Evolutionary conservation across 371 early-diverging fungal species (phyloP).

Genomic region (Mucor irregularis): DNA sequence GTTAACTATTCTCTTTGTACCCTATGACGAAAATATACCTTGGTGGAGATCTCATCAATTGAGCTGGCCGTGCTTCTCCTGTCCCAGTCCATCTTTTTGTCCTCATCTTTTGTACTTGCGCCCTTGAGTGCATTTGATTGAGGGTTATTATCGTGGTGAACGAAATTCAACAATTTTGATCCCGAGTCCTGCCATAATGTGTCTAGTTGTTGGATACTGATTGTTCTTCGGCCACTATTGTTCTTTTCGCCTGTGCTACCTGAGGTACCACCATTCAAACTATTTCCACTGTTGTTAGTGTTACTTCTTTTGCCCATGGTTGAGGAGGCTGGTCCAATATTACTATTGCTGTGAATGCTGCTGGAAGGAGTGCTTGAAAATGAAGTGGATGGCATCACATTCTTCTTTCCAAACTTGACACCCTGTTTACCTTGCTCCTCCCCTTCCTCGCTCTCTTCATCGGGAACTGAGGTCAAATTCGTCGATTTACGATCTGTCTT

Average conservation of each 20-base stretch:
- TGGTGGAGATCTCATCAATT: slow-evolving; percentile 32
- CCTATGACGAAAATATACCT: slow-evolving; percentile 14
- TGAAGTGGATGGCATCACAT: slow-evolving; percentile 31
- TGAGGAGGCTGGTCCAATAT: slow-evolving; percentile 1
- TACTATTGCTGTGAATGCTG: slow-evolving; percentile 5
- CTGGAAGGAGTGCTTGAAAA: slow-evolving; percentile 32
- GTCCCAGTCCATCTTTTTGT: slow-evolving; percentile 24
- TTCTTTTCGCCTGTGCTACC: slow-evolving; percentile 1
- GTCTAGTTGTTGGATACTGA: slow-evolving; percentile 50
- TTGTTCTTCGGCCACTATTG: slow-evolving; percentile 28
- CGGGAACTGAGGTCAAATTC: slow-evolving; percentile 23
- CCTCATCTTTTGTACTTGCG: slow-evolving; percentile 12
- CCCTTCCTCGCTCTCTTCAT: slow-evolving; percentile 21
- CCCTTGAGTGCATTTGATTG: not conserved
- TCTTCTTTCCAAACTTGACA: slow-evolving; percentile 38
- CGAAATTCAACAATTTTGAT: slow-evolving; percentile 45
- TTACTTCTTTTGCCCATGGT: slow-evolving; percentile 17
- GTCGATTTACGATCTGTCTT: slow-evolving; percentile 39
- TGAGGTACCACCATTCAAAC: slow-evolving; percentile 6
- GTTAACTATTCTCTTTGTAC: not conserved
- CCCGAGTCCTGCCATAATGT: slow-evolving; percentile 48
- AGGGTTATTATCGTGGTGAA: slow-evolving; percentile 28
- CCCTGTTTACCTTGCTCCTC: slow-evolving; percentile 8
- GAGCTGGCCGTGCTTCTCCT: slow-evolving; percentile 21
- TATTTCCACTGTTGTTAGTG: slow-evolving; percentile 10